A percentile compares a stretch with the other conserved stretches of the same genome.
These are phyloP conservation scores for Apiotrichum gracile DNA, from an alignment of 1,284 basidiomycete genomes.

Conservation along the genomic window DNA sequence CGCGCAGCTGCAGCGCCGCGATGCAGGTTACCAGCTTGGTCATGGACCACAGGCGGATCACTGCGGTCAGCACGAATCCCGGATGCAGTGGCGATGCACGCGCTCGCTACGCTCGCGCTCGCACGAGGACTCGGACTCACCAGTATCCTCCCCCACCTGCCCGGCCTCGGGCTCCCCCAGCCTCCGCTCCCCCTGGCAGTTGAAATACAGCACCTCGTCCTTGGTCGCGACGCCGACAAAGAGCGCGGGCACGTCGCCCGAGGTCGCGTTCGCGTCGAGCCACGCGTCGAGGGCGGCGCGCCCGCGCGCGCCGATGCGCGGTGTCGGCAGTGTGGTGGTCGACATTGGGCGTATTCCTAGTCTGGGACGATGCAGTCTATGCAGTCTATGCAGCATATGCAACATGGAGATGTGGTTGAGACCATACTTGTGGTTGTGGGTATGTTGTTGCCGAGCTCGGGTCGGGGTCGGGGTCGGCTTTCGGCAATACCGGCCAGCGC, in stretches of 20 bases:
- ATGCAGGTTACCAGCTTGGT: conserved; percentile 30
- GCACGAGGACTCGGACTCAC: conserved; percentile 29
- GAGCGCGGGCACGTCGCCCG: conserved; percentile 22
- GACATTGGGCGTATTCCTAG: no score
- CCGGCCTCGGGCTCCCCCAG: conserved; percentile 3
- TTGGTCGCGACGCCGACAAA: conserved; percentile 28
- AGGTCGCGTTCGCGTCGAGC: conserved; percentile 15
- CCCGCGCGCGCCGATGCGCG: no score
- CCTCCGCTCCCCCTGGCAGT: conserved; percentile 11
- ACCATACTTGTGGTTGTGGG: no score
- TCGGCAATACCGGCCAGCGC: no score
- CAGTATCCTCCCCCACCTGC: conserved; percentile 24
- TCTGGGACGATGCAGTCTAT: no score
- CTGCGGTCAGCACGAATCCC: conserved; percentile 23
- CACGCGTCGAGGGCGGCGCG: conserved; percentile 18
- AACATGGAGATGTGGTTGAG: no score
- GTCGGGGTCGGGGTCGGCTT: no score
- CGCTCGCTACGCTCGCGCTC: no score
- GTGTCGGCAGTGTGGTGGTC: no score
- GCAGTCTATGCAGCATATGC: no score
- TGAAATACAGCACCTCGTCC: conserved; percentile 26
- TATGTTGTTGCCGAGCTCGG: no score
- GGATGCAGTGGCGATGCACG: conserved; percentile 15
- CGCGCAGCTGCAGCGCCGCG: conserved; percentile 11
- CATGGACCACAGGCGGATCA: conserved; percentile 32